Evolutionary conservation across 2,329 filamentous ascomycete species (phyloP).

Genomic region (Pleurostoma richardsiae): DNA sequence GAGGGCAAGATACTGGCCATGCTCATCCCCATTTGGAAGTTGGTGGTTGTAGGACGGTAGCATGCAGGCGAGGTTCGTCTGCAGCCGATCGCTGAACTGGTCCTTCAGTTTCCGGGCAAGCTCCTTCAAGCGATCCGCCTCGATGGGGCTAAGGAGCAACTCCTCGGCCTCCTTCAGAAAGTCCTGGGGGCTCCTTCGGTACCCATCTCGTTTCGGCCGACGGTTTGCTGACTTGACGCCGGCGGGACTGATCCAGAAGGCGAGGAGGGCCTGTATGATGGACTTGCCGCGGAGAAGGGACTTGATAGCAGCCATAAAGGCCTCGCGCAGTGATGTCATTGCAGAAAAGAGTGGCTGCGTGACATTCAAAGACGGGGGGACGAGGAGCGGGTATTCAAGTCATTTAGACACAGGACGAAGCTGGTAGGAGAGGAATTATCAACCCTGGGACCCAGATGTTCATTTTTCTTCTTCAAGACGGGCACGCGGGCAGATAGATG

Average conservation of each 20-base stretch:
- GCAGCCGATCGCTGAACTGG: conserved; percentile 49
- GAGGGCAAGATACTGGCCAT: conserved; percentile 55
- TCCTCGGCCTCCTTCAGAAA: conserved; percentile 54
- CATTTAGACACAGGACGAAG: background rate
- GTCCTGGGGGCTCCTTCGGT: conserved; percentile 31
- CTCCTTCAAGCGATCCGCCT: conserved; percentile 35
- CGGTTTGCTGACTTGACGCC: conserved; percentile 20
- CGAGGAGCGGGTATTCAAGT: conserved; percentile 11
- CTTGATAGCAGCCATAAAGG: conserved; percentile 50
- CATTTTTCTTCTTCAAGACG: too few relatives aligned
- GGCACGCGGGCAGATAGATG: too few relatives aligned
- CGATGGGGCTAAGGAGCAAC: conserved; percentile 42
- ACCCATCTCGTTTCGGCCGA: conserved; percentile 11
- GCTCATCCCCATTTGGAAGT: conserved; percentile 55
- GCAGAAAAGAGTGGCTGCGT: conserved; percentile 49
- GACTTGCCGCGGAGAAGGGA: conserved; percentile 56
- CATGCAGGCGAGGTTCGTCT: conserved; percentile 53
- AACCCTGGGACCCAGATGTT: too few relatives aligned
- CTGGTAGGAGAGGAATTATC: background rate
- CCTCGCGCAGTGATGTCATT: conserved; percentile 53
- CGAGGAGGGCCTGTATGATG: conserved; percentile 50
- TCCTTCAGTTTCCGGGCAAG: conserved; percentile 46
- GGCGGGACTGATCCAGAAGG: conserved; percentile 45
- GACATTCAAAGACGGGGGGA: conserved; percentile 18
- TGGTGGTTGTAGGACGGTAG: conserved; percentile 62